Base-by-base conservation (phyloP, 768 basidiomycete species). In the Pleurotus tuoliensis region DNA sequence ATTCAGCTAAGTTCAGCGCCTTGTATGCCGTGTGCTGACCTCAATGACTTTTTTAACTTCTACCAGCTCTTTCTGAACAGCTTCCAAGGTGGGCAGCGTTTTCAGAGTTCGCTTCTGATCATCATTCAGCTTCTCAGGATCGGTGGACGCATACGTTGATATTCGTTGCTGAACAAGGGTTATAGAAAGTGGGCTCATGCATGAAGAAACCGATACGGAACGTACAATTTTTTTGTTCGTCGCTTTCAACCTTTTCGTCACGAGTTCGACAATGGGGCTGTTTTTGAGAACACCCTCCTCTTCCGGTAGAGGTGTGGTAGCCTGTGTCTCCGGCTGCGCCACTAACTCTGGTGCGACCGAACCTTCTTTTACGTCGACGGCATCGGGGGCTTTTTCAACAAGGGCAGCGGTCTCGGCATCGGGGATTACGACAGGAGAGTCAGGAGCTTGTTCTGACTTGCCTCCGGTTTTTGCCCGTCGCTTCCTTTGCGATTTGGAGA, bases 21-120 rank as follows among this genome's bases (percentile, higher is more conserved):
- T 27, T 34, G 22, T 12, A 20, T 40, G 25, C 27, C 16, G 27
- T 47, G 45, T 56, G 69, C 75, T 40, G 45, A 93, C 94, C 82
- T 96, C 92, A 59, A 94, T 79, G 41, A 80, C 83, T 68, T 90
- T 93, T 70, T 88, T 89, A 44, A 94, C 82, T 56, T 94, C 94
- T 22, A 82, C 84, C 12, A 96, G 72, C 63, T 95, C 94, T 64
- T 90, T 92, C 62, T 86, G 81, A 40, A 86, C 76, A 8, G 86
- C 89, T 64, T 95, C 92, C 18, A 95, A 75, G 5, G 78, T 76
- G 8, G 93, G 82, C 44, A 96, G 82, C 15, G 82, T 85, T 61
- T 83, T 88, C 52, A 94, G 63, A 2, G 81, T 76, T 34, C 86
- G 83, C 61, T 80, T 88, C 73, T 97, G 94, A 70, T 96, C 94